Conservation (phyloP, 495 filamentous ascomycete genomes). For the Neurospora sp. region DNA sequence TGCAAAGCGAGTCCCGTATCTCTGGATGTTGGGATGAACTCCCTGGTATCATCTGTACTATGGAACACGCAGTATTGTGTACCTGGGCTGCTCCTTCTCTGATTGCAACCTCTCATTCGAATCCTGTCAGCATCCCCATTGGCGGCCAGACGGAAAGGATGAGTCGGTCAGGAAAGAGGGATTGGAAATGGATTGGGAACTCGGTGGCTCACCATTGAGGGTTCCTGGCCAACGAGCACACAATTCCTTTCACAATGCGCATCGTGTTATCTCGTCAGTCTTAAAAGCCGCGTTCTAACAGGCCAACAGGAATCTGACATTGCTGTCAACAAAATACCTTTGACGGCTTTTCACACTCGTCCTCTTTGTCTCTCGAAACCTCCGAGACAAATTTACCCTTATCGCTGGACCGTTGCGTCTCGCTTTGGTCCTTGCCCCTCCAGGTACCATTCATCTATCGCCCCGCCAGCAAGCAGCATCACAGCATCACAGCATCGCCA, state of each 20-base stretch:
- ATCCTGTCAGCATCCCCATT: background rate
- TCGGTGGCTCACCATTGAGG: background rate
- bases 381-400: slow-evolving; percentile 9
- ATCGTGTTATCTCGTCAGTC: background rate
- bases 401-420: slow-evolving; percentile 11
- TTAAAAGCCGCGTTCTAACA: background rate
- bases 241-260: background rate
- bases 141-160: background rate
- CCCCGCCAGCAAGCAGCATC: slow-evolving; percentile 2
- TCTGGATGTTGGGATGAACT: background rate
- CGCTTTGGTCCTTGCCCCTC: slow-evolving; percentile 1
- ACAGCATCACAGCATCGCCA: background rate
- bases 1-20: background rate
- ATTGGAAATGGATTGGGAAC: background rate
- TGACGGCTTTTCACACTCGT: background rate
- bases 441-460: background rate
- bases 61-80: background rate
- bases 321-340: slow-evolving; percentile 1
- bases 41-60: background rate
- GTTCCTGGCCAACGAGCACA: background rate
- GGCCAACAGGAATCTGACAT: background rate
- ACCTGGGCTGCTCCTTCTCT: background rate
- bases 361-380: slow-evolving; percentile 2
- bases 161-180: background rate
- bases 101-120: background rate